phyloP scores from a whole-genome alignment of 495 filamentous ascomycete species.

The Rostrohypoxylon terebratum region DNA sequence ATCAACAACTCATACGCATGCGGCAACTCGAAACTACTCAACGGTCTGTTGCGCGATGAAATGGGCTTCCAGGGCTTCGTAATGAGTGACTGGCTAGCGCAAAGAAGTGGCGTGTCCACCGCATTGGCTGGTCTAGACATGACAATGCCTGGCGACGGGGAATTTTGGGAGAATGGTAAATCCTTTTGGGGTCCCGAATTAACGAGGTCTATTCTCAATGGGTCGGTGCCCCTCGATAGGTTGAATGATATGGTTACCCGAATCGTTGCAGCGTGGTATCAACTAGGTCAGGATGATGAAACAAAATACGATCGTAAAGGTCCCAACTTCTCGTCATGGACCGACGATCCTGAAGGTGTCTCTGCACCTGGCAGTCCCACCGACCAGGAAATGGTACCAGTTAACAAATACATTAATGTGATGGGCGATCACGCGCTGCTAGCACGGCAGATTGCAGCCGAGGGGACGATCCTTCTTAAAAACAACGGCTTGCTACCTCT shows the following conservation, averaged over 20 bases:
- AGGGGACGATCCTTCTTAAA: conserved; percentile 89
- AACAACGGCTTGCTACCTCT: conserved; percentile 77
- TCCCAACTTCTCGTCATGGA: conserved; percentile 95
- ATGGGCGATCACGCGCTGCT: conserved; percentile 76
- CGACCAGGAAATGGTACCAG: conserved; percentile 65
- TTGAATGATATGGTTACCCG: conserved; percentile 95
- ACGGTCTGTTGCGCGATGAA: conserved; percentile 94
- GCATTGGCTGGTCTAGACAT: conserved; percentile 90
- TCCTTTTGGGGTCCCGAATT: conserved; percentile 85
- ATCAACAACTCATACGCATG: conserved; percentile 93
- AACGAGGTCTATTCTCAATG: conserved; percentile 82
- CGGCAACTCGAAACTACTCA: conserved; percentile 90
- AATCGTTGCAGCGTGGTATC: conserved; percentile 93
- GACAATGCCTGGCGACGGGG: conserved; percentile 94
- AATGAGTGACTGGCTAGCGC: conserved; percentile 92
- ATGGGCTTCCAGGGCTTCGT: conserved; percentile 95
- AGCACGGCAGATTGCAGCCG: conserved; percentile 78
- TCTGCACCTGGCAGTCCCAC: conserved; percentile 71
- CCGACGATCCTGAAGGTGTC: conserved; percentile 73
- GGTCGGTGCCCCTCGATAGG: conserved; percentile 81
- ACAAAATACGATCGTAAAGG: conserved; percentile 72
- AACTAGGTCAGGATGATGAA: conserved; percentile 83
- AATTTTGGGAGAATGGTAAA: conserved; percentile 78
- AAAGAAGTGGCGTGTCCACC: conserved; percentile 81
- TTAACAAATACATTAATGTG: conserved; percentile 83